These are phyloP conservation scores for Cenchrus americanus DNA, from an alignment of 176 grass and related monocot genomes.

Conservation along the genomic window DNA sequence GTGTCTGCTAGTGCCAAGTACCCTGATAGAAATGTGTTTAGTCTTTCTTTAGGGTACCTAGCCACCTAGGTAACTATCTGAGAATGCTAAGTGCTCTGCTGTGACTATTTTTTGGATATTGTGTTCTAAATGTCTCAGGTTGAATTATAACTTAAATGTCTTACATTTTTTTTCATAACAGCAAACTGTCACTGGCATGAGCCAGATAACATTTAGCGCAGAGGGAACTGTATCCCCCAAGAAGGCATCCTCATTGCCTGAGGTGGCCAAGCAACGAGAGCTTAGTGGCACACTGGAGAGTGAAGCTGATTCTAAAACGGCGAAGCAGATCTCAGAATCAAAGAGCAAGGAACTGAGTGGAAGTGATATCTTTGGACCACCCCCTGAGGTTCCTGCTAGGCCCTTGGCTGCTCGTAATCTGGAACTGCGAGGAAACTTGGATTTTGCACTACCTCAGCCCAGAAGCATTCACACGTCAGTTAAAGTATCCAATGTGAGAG, in stretches of 20 bases:
- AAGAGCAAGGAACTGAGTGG: slow-evolving; percentile 83
- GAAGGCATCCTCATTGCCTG: slow-evolving; percentile 73
- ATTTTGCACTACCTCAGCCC: slow-evolving; percentile 62
- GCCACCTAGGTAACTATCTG: neutral
- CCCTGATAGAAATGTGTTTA: neutral
- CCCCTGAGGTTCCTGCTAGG: slow-evolving; percentile 57
- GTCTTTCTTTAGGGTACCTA: neutral
- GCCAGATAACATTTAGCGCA: slow-evolving; percentile 78
- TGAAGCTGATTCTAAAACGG: slow-evolving; percentile 59
- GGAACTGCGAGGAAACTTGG: slow-evolving; percentile 71
- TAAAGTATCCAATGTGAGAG: slow-evolving; percentile 82
- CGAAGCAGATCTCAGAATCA: slow-evolving; percentile 76
- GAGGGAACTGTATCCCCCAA: slow-evolving; percentile 76
- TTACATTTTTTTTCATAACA: slow-evolving; percentile 44
- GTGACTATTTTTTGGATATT: neutral
- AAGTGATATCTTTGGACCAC: slow-evolving; percentile 82
- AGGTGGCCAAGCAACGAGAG: slow-evolving; percentile 89
- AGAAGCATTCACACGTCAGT: slow-evolving; percentile 73
- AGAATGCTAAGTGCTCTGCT: neutral
- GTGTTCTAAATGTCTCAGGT: neutral
- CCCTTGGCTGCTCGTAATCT: slow-evolving; percentile 69
- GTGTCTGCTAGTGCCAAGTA: neutral
- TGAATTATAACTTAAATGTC: neutral
- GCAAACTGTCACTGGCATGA: slow-evolving; percentile 72
- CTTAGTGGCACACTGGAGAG: slow-evolving; percentile 65